These are phyloP conservation scores for Vigna reflexopilosa DNA, from an alignment of 306 rosid genomes.

Conservation along the genomic window DNA sequence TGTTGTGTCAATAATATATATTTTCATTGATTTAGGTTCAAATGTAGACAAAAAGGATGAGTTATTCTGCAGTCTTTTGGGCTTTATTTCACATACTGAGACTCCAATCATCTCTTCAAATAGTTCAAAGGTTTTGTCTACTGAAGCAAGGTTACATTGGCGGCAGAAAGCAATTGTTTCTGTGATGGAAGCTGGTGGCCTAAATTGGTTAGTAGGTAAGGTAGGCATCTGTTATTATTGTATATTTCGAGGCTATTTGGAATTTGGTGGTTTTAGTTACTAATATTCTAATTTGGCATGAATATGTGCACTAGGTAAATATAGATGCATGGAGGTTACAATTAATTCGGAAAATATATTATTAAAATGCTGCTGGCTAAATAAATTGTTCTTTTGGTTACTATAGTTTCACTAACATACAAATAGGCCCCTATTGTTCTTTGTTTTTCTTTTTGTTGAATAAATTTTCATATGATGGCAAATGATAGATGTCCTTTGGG, in stretches of 20 bases:
- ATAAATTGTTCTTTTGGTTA: constrained; percentile 7
- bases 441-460: no score
- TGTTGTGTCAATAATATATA: constrained; percentile 73
- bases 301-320: constrained; percentile 22
- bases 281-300: constrained; percentile 30
- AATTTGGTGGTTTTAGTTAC: constrained; percentile 35
- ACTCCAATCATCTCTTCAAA: constrained; percentile 59
- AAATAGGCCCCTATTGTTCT: background rate
- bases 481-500: no score
- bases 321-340: constrained; percentile 7
- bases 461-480: no score
- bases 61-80: constrained; percentile 58
- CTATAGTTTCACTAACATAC: constrained; percentile 21
- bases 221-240: constrained; percentile 67
- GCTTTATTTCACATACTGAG: constrained; percentile 51
- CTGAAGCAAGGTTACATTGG: constrained; percentile 78
- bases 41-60: constrained; percentile 59
- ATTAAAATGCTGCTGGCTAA: constrained; percentile 31
- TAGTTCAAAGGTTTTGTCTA: constrained; percentile 62
- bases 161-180: constrained; percentile 92
- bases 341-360: constrained; percentile 26
- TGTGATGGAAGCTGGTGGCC: constrained; percentile 99
- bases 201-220: constrained; percentile 99
- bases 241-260: constrained; percentile 63
- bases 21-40: constrained; percentile 80